Evolutionary conservation across 768 basidiomycete species (phyloP).

Genomic region (Suillus brevipes): DNA sequence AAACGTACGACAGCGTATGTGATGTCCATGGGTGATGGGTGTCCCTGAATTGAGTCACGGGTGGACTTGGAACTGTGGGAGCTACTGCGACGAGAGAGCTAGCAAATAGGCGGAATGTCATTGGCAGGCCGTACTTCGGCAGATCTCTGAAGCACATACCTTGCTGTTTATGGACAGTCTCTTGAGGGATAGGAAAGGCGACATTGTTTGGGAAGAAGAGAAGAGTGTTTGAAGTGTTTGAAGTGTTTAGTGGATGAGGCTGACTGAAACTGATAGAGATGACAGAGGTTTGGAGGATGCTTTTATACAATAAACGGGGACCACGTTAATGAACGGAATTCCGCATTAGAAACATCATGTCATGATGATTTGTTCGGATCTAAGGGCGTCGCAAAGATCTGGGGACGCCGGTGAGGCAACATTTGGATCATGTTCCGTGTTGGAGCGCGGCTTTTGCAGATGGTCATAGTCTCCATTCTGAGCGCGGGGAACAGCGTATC

Average conservation of each 20-base stretch:
- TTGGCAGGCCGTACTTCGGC: neutral
- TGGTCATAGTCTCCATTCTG: neutral
- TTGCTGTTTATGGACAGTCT: slow-evolving; percentile 25
- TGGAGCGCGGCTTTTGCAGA: slow-evolving; percentile 1
- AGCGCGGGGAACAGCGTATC: slow-evolving; percentile 7
- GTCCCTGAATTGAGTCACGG: slow-evolving; percentile 12
- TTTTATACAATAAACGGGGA: slow-evolving; percentile 21
- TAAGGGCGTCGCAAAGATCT: slow-evolving; percentile 13
- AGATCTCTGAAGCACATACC: slow-evolving; percentile 11
- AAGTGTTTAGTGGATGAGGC: neutral
- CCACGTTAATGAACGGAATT: slow-evolving; percentile 6
- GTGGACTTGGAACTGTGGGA: slow-evolving; percentile 22
- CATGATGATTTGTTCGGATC: slow-evolving; percentile 15
- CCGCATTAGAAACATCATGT: slow-evolving; percentile 3
- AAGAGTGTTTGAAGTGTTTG: neutral
- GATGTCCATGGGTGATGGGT: slow-evolving; percentile 22
- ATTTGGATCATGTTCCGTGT: slow-evolving; percentile 7
- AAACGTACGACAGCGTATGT: slow-evolving; percentile 23
- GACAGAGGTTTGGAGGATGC: slow-evolving; percentile 1
- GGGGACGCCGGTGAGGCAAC: neutral
- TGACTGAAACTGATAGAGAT: slow-evolving; percentile 6
- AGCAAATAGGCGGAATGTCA: neutral
- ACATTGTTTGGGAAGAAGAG: slow-evolving; percentile 13
- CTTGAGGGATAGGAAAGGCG: slow-evolving; percentile 20
- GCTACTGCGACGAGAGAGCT: slow-evolving; percentile 6